These are phyloP conservation scores for Sporothrix phasma DNA, from an alignment of 2,329 filamentous ascomycete genomes.

Conservation along the genomic window DNA sequence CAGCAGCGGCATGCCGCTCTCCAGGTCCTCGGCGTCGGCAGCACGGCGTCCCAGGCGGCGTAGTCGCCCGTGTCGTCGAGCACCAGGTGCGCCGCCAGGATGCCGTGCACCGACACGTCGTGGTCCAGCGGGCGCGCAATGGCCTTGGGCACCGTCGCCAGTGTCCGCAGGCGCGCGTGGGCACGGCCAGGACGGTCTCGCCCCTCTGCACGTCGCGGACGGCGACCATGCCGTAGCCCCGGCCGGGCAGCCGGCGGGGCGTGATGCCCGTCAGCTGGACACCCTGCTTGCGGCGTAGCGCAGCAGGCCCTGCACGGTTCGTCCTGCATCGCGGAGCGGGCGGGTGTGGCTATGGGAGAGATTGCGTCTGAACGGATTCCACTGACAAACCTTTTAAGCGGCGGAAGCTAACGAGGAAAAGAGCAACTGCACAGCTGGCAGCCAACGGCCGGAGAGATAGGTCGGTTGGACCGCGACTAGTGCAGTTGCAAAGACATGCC, in stretches of 20 bases:
- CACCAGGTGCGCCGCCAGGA: conserved; percentile 59
- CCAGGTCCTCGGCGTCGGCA: conserved; percentile 56
- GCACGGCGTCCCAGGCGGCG: conserved; percentile 53
- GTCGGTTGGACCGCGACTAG: not conserved
- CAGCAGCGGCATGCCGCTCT: conserved; percentile 34
- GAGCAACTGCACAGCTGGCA: no score
- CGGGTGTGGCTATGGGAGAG: no score
- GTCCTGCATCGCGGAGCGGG: conserved; percentile 2
- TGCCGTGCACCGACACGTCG: conserved; percentile 55
- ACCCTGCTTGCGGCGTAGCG: conserved; percentile 56
- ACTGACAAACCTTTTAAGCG: not conserved
- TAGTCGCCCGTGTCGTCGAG: conserved; percentile 41
- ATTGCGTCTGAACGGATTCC: not conserved
- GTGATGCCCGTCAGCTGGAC: conserved; percentile 58
- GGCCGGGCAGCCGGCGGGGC: conserved; percentile 56
- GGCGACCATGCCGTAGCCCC: conserved; percentile 71
- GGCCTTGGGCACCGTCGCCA: conserved; percentile 46
- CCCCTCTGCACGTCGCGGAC: conserved; percentile 54
- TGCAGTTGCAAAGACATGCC: not conserved
- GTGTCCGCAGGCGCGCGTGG: conserved; percentile 51
- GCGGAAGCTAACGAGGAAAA: not conserved
- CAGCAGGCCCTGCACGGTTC: conserved; percentile 16
- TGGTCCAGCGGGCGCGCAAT: conserved; percentile 44
- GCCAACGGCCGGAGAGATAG: no score
- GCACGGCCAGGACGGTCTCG: conserved; percentile 51